Evolutionary conservation across 2,329 filamentous ascomycete species (phyloP).

Genomic region (Metarhizium guizhouense): DNA sequence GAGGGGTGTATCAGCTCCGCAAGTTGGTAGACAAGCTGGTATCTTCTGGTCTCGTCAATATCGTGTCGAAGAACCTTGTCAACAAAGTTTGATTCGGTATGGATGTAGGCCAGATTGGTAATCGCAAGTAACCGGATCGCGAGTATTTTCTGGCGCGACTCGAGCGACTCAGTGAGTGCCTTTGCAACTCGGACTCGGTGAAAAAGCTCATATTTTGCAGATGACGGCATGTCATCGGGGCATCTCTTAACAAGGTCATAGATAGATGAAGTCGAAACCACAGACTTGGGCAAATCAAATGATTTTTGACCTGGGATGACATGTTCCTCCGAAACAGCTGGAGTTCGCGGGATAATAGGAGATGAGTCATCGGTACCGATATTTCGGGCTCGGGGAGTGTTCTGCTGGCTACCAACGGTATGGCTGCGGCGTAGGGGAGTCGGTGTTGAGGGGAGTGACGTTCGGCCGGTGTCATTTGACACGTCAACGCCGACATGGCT

Average conservation of each 20-base stretch:
- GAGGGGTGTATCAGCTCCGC: constrained; percentile 85
- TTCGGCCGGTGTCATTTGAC: constrained; percentile 19
- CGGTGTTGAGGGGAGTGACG: constrained; percentile 56
- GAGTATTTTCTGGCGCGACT: constrained; percentile 66
- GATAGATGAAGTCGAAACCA: constrained; percentile 42
- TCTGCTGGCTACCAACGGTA: constrained; percentile 39
- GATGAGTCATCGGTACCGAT: constrained; percentile 33
- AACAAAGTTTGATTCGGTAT: constrained; percentile 72
- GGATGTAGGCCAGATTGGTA: constrained; percentile 84
- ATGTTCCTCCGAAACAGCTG: constrained; percentile 26
- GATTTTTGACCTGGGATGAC: constrained; percentile 39
- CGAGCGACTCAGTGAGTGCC: constrained; percentile 57
- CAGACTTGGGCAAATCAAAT: constrained; percentile 55
- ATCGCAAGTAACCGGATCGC: constrained; percentile 78
- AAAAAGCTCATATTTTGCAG: constrained; percentile 74
- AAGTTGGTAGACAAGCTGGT: constrained; percentile 86
- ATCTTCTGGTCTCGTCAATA: constrained; percentile 76
- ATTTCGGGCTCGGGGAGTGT: constrained; percentile 30
- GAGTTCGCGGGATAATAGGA: constrained; percentile 37
- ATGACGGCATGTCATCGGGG: constrained; percentile 58
- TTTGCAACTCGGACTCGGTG: constrained; percentile 78
- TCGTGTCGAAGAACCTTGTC: constrained; percentile 83
- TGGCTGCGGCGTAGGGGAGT: constrained; percentile 65
- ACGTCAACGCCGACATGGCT: constrained; percentile 14
- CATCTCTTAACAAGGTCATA: constrained; percentile 48